Conservation (phyloP, 495 filamentous ascomycete genomes). For the Annulohypoxylon maeteangense region DNA sequence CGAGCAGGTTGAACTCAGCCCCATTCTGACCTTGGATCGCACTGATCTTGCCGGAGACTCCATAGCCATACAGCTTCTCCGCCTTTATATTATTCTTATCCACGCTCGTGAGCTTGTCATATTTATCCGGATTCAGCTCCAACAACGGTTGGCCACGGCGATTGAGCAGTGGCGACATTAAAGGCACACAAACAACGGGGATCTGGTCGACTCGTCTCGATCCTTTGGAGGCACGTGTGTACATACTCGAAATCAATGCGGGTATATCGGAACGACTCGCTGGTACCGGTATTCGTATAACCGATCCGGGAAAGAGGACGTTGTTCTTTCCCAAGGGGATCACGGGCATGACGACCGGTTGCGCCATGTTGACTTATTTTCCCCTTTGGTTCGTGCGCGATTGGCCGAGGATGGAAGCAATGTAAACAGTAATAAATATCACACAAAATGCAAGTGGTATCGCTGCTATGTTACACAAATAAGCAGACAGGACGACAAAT, state of each 20-base stretch:
- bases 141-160: slow-evolving; percentile 76
- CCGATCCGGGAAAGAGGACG: slow-evolving; percentile 83
- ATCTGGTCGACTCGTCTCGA: slow-evolving; percentile 71
- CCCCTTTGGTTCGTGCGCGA: slow-evolving; percentile 31
- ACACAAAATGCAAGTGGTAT: slow-evolving; percentile 4
- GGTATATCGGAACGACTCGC: slow-evolving; percentile 83
- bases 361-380: slow-evolving; percentile 43
- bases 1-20: slow-evolving; percentile 81
- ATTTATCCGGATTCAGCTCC: slow-evolving; percentile 56
- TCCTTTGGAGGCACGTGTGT: slow-evolving; percentile 71
- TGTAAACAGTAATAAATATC: background rate
- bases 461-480: slow-evolving; percentile 10
- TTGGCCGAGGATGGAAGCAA: slow-evolving; percentile 7
- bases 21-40: slow-evolving; percentile 82
- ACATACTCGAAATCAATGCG: slow-evolving; percentile 80
- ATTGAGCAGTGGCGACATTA: slow-evolving; percentile 74
- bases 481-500: slow-evolving; percentile 14
- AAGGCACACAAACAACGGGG: slow-evolving; percentile 83
- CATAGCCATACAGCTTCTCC: slow-evolving; percentile 79
- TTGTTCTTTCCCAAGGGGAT: slow-evolving; percentile 77
- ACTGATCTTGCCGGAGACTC: slow-evolving; percentile 81
- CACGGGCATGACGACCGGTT: slow-evolving; percentile 68
- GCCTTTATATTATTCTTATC: slow-evolving; percentile 66
- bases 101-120: slow-evolving; percentile 63
- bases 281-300: slow-evolving; percentile 76